Percentiles rank a stretch among this genome's conserved stretches.
Evolutionary conservation across 2,329 filamentous ascomycete species (phyloP).

Genomic region (Verticillium alfalfae): DNA sequence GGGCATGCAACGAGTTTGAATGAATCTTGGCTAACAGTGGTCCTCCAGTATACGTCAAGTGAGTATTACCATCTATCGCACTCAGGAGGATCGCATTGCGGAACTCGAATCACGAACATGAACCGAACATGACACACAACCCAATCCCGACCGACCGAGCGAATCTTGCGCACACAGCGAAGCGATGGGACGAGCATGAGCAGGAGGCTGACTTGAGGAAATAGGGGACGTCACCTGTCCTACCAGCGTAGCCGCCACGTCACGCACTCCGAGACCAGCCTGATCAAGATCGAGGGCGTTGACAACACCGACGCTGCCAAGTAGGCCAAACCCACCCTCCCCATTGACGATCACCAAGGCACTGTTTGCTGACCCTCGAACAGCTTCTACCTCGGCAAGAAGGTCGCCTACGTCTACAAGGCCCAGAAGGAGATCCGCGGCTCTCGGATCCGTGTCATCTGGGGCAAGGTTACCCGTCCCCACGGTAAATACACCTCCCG

Average conservation of each 20-base stretch:
- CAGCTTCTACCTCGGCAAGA: conserved; percentile 97
- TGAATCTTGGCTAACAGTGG: conserved; percentile 28
- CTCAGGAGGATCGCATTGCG: background rate
- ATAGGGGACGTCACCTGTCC: conserved; percentile 94
- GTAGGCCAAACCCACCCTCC: conserved; percentile 45
- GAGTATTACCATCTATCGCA: conserved; percentile 38
- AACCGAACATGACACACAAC: background rate
- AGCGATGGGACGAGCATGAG: conserved; percentile 13
- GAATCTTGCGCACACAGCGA: conserved; percentile 3
- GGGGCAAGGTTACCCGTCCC: conserved; percentile 95
- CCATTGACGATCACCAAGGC: background rate
- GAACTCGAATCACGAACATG: background rate
- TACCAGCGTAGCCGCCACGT: conserved; percentile 94
- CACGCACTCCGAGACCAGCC: conserved; percentile 82
- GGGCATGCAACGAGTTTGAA: background rate
- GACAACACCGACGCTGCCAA: conserved; percentile 83
- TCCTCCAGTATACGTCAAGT: conserved; percentile 78
- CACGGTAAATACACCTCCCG: conserved; percentile 62
- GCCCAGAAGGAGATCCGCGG: conserved; percentile 91
- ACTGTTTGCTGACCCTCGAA: conserved; percentile 15
- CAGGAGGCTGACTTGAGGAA: conserved; percentile 10
- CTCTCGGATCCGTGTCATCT: conserved; percentile 98
- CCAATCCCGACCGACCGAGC: background rate
- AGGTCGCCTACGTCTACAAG: conserved; percentile 97
- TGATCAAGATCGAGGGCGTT: conserved; percentile 99